Conservation (phyloP, 2,329 filamentous ascomycete genomes). For the Fusarium compactum region DNA sequence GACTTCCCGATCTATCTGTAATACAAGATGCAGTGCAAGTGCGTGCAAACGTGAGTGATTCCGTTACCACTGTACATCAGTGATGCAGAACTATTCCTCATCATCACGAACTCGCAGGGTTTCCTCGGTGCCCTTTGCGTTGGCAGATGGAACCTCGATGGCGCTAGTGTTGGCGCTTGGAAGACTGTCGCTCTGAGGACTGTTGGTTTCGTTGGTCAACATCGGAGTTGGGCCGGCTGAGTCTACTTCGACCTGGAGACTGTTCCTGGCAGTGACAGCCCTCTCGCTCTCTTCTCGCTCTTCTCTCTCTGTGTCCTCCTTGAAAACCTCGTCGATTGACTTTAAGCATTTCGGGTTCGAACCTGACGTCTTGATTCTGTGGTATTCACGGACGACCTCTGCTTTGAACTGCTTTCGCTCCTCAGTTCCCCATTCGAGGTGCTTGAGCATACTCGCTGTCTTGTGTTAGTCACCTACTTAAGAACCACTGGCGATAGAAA, state of each 20-base stretch:
- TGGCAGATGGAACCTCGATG: constrained; percentile 53
- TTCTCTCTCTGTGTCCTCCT: not conserved
- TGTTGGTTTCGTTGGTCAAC: constrained; percentile 76
- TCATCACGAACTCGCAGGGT: constrained; percentile 47
- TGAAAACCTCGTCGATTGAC: not conserved
- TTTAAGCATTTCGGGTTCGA: constrained; percentile 59
- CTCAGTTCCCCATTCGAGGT: constrained; percentile 40
- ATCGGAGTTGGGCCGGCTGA: constrained; percentile 72
- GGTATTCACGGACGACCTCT: not conserved
- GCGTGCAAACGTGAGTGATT: not conserved
- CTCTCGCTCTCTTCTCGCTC: not conserved
- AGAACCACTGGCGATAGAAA: not conserved
- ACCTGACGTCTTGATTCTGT: not conserved
- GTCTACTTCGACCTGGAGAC: constrained; percentile 60
- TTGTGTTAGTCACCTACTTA: constrained; percentile 26
- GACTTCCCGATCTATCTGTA: constrained; percentile 29
- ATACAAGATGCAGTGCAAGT: constrained; percentile 27
- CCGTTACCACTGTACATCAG: not conserved
- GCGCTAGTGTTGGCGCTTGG: constrained; percentile 73
- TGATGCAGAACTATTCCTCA: constrained; percentile 45
- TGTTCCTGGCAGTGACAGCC: not conserved
- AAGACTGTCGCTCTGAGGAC: constrained; percentile 73
- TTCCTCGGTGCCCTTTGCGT: constrained; percentile 42
- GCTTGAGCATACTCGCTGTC: constrained; percentile 81
- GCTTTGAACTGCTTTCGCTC: not conserved